Evolutionary conservation across 1,284 basidiomycete species (phyloP).

Genomic region (Cystobasidium sp.): DNA sequence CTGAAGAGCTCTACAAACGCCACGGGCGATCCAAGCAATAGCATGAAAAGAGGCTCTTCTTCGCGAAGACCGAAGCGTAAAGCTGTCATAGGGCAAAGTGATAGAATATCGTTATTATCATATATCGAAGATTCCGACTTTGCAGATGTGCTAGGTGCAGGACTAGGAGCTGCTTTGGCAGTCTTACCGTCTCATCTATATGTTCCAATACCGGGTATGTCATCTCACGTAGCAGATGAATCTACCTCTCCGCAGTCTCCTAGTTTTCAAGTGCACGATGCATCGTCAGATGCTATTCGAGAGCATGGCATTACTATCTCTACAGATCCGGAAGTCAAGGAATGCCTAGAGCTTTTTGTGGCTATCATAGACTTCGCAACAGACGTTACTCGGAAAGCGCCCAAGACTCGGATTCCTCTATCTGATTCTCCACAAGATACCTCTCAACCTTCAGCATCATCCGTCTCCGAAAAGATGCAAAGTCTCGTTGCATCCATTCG

Average conservation of each 20-base stretch:
- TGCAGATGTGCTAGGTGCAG: conserved; percentile 92
- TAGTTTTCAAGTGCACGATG: conserved; percentile 62
- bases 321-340: conserved; percentile 71
- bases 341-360: conserved; percentile 81
- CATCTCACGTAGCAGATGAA: conserved; percentile 55
- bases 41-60: conserved; percentile 60
- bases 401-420: not conserved
- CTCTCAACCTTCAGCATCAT: not conserved
- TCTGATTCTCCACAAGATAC: not conserved
- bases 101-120: conserved; percentile 68
- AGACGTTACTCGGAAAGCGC: conserved; percentile 65
- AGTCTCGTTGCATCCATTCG: conserved; percentile 44
- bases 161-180: conserved; percentile 90
- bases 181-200: conserved; percentile 82
- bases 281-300: not conserved
- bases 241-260: conserved; percentile 53
- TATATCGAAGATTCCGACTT: conserved; percentile 96
- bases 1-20: not conserved
- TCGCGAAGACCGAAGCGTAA: conserved; percentile 26
- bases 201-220: conserved; percentile 44
- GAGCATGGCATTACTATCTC: conserved; percentile 4
- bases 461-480: conserved; percentile 28
- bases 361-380: conserved; percentile 90
- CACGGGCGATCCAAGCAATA: not conserved
- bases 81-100: conserved; percentile 65